Base-by-base conservation (phyloP, 148 eudicot species). In the Beta vulgaris region DNA sequence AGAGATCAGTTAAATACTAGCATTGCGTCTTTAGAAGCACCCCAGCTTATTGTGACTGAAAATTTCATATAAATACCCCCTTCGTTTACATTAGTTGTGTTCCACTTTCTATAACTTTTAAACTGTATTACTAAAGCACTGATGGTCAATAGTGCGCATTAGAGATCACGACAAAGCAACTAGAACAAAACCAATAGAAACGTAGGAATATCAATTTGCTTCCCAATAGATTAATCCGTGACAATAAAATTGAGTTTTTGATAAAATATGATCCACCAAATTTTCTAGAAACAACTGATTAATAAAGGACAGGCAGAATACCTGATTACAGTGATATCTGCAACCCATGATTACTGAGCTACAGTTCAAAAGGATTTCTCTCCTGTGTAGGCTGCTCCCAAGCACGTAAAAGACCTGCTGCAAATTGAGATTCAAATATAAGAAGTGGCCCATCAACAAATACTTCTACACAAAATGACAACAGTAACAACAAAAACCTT, bases 361-460 rank as follows among this genome's bases (percentile, higher is more conserved):
- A 77, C 60, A 69, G 73, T 68, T 88, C 86, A 86, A 85, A 90
- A 85, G 73, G 95, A 89, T 79, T 94, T 91, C 77, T 84, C 85
- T 90, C 97, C 77, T 88, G 98, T 26, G 88, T 51, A 77, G 91
- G 97, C 82, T 82, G 95, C 82, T 90, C 95, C 98, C 98, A 94
- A 70, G 40, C 81, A 72, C 76, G 80, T 78, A 91, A 75, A 74
- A 91, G 85, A 77, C 97, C 97, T 91, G 79, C 73, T 83, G 67
- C 68, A 60, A 57, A 28, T 46, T 26, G 60, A 46, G 60, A 73
- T 55, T 21, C 18, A 65, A 77, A 39, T 31, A 68, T 77, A 75
- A 76, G 54, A 62, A 77, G 57, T 58, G 63, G 63, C 25, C 71
- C 73, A 73, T 74, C 73, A 80, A 62, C n/a, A 61, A 14, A 23